Base-by-base conservation (phyloP, 73 alveolate species). In the Paramecium pentaurelia region DNA sequence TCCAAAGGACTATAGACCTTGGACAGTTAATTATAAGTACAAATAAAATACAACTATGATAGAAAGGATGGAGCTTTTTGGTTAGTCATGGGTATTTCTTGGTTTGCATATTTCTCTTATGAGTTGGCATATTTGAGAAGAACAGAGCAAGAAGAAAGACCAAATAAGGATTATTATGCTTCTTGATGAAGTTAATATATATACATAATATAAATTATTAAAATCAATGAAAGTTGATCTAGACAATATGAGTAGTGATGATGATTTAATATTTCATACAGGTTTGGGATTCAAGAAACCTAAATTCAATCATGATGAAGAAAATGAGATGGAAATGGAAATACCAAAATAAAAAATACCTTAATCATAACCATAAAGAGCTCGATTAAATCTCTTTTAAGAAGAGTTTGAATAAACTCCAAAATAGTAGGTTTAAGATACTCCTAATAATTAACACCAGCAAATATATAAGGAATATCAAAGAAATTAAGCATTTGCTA, bases 281-380 rank as follows among this genome's bases (percentile, higher is more conserved):
- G 45, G 45, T 9, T 64, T 64, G 16, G 84, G 49, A 32, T 64
- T 64, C 84, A 28, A 64, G 47, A 64, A 64, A 64, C 7, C 20
- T 10, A 28, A 60, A 28, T 3, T 28, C 14, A 32, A 28, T 4
- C 8, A 64, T 12, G 45, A 64, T 1, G 32, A 54, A 49, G 60
- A 49, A 49, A 0, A 20, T 18, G 28, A 49, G 60, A 49, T 49
- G 60, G 60, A 49, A 49, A 12, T 49, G 8, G 60, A 49, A 49
- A 49, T 49, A 49, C 60, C 93, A 88, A 92, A 68, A 49, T 8
- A 71, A 86, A 71, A 94, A 93, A n/a, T 92, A 95, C 2, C 88
- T 5, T 97, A 96, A 25, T 93, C 98, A 10, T 97, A 99, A 99
- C 60, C 60, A 49, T 49, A 49, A 8, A 49, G 47, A 64, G 51